These are phyloP conservation scores for Cercophora newfieldiana DNA, from an alignment of 495 filamentous ascomycete genomes.

Conservation along the genomic window DNA sequence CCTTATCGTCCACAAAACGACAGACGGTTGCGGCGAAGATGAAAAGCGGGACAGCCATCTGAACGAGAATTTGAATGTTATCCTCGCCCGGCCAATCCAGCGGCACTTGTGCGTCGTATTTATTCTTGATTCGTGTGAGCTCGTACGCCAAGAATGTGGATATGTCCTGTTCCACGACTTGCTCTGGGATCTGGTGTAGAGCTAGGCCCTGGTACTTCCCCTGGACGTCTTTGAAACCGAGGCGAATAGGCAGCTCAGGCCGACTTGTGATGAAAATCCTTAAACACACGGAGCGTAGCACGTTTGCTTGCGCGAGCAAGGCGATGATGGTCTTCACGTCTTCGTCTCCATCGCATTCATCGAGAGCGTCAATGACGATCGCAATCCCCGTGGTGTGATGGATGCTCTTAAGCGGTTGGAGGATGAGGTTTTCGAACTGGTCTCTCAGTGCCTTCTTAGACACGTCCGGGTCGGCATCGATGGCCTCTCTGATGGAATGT, in stretches of 20 bases:
- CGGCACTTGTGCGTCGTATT: slow-evolving; percentile 27
- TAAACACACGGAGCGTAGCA: slow-evolving; percentile 2
- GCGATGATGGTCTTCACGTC: slow-evolving; percentile 42
- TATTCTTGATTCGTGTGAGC: slow-evolving; percentile 24
- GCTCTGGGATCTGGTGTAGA: slow-evolving; percentile 34
- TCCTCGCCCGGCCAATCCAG: slow-evolving; percentile 43
- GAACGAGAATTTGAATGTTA: slow-evolving; percentile 32
- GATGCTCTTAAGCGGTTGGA: slow-evolving; percentile 37
- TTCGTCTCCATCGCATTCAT: slow-evolving; percentile 49
- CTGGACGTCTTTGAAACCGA: slow-evolving; percentile 30
- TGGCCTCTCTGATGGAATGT: slow-evolving; percentile 36
- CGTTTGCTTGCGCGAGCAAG: slow-evolving; percentile 31
- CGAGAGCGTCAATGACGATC: slow-evolving; percentile 55
- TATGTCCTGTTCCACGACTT: slow-evolving; percentile 40
- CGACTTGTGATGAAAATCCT: slow-evolving; percentile 41
- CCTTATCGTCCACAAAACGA: slow-evolving; percentile 36
- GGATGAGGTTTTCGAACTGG: slow-evolving; percentile 53
- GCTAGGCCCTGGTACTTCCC: slow-evolving; percentile 32
- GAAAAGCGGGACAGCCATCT: slow-evolving; percentile 45
- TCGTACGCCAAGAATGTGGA: slow-evolving; percentile 31
- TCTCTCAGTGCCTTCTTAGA: slow-evolving; percentile 38
- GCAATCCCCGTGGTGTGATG: slow-evolving; percentile 19
- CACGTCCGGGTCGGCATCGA: slow-evolving; percentile 41
- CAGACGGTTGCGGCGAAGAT: slow-evolving; percentile 48
- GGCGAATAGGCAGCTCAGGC: slow-evolving; percentile 46